Conservation (phyloP, 805 yeast species). For the Wickerhamomyces chambardii region DNA sequence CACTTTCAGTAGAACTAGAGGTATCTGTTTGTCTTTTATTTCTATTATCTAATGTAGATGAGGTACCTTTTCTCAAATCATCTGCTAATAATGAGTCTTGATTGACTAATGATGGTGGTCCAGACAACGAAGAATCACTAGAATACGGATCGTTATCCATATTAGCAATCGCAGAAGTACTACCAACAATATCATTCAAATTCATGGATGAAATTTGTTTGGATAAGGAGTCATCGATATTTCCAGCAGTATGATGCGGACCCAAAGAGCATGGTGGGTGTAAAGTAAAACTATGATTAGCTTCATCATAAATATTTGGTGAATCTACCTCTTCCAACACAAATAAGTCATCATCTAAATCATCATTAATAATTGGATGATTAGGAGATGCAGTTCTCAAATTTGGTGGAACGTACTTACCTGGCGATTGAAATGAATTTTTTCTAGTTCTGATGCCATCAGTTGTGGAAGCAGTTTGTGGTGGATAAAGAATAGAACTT, state of each 20-base stretch:
- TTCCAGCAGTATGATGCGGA: no score
- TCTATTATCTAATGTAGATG: background rate
- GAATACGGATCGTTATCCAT: no score
- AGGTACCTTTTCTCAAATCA: background rate
- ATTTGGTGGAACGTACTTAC: constrained; percentile 69
- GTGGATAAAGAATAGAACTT: background rate
- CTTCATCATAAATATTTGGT: background rate
- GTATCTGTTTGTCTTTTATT: background rate
- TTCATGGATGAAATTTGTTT: background rate
- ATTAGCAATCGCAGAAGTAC: constrained; percentile 12
- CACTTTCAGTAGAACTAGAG: background rate
- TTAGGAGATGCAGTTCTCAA: constrained; percentile 40
- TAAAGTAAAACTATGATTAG: no score
- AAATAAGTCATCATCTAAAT: constrained; percentile 27
- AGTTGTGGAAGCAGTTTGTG: background rate
- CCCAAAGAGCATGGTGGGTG: no score
- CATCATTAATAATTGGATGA: constrained; percentile 6
- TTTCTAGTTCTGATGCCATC: constrained; percentile 1
- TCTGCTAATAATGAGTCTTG: background rate
- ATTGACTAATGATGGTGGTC: constrained; percentile 14
- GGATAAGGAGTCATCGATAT: background rate
- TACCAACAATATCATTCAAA: constrained; percentile 12
- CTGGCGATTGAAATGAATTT: constrained; percentile 24
- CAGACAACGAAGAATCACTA: constrained; percentile 13
- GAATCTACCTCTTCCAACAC: constrained; percentile 24